A percentile compares a stretch with the other conserved stretches of the same genome.
Evolutionary conservation across 2,329 filamentous ascomycete genomes (phyloP).

Genomic region (Daldinia eschscholtzii): DNA sequence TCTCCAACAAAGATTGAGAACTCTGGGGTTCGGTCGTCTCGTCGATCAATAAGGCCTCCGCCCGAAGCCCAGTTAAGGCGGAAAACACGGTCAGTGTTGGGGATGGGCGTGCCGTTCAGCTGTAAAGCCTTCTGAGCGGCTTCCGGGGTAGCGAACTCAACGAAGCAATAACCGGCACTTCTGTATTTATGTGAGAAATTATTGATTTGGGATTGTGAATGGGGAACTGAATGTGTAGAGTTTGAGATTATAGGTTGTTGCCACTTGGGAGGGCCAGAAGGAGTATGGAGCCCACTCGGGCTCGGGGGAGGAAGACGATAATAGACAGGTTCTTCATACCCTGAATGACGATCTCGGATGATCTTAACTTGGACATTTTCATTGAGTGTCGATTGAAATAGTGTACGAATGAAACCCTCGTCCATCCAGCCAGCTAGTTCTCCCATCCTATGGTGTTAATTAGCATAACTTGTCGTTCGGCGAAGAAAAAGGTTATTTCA

Average conservation of each 20-base stretch:
- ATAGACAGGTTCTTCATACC: slow-evolving; percentile 64
- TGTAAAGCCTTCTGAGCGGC: slow-evolving; percentile 92
- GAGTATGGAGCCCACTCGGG: slow-evolving; percentile 1
- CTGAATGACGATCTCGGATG: slow-evolving; percentile 98
- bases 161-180: slow-evolving; percentile 98
- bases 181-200: slow-evolving; percentile 58
- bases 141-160: slow-evolving; percentile 87
- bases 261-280: not conserved
- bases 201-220: not conserved
- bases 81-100: slow-evolving; percentile 94
- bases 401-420: slow-evolving; percentile 96
- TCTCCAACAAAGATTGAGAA: slow-evolving; percentile 98
- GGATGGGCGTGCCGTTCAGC: slow-evolving; percentile 89
- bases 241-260: not conserved
- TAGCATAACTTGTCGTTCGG: slow-evolving; percentile 6
- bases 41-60: slow-evolving; percentile 92
- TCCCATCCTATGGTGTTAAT: slow-evolving; percentile 80
- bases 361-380: slow-evolving; percentile 99
- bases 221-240: too few relatives aligned
- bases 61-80: slow-evolving; percentile 99
- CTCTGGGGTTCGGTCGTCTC: slow-evolving; percentile 95
- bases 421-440: slow-evolving; percentile 99
- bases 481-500: slow-evolving; percentile 34
- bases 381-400: slow-evolving; percentile 88
- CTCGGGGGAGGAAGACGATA: not conserved